Evolutionary conservation across 2,329 filamentous ascomycete genomes (phyloP).

Genomic region (Endothia cerciana): DNA sequence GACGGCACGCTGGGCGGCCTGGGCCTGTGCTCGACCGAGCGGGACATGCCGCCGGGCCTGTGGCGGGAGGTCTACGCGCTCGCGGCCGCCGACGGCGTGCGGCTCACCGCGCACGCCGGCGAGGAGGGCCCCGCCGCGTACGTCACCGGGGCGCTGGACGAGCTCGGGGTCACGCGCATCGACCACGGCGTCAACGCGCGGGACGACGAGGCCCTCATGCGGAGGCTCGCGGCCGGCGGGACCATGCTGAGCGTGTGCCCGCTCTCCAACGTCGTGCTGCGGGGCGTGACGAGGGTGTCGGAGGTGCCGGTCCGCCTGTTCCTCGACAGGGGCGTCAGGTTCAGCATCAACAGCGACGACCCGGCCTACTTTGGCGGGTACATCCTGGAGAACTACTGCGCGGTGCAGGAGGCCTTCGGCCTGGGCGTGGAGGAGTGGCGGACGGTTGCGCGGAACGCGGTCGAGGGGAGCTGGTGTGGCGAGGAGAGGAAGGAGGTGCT

Average conservation of each 20-base stretch:
- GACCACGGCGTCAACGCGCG: constrained; percentile 74
- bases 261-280: constrained; percentile 69
- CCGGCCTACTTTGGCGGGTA: constrained; percentile 78
- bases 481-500: constrained; percentile 65
- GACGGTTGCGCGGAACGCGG: constrained; percentile 61
- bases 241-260: constrained; percentile 74
- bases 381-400: constrained; percentile 75
- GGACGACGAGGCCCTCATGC: constrained; percentile 62
- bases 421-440: constrained; percentile 69
- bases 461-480: constrained; percentile 72
- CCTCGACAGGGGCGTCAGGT: constrained; percentile 65
- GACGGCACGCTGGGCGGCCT: constrained; percentile 38
- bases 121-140: constrained; percentile 74
- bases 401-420: constrained; percentile 72
- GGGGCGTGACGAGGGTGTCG: constrained; percentile 55
- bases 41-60: constrained; percentile 49
- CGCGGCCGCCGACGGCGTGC: constrained; percentile 56
- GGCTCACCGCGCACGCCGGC: constrained; percentile 74
- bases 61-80: constrained; percentile 66
- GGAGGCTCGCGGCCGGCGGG: constrained; percentile 58
- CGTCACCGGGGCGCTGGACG: constrained; percentile 65
- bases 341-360: constrained; percentile 76
- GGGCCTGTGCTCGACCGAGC: constrained; percentile 38
- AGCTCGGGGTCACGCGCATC: constrained; percentile 66
- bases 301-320: constrained; percentile 66